Evolutionary conservation across 2,329 filamentous ascomycete species (phyloP).

Genomic region (Nigrospora osmanthi): DNA sequence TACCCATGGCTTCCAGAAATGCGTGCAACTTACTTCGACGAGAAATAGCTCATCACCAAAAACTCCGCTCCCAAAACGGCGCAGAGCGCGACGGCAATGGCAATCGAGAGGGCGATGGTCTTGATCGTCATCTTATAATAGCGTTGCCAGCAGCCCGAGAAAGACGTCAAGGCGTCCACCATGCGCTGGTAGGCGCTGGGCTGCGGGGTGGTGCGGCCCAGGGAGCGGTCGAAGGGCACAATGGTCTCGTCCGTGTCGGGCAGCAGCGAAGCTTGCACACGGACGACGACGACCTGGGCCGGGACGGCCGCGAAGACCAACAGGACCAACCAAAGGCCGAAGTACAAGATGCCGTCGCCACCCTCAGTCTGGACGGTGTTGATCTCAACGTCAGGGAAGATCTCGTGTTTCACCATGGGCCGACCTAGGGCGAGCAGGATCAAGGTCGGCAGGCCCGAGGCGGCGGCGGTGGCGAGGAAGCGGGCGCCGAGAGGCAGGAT

Average conservation of each 20-base stretch:
- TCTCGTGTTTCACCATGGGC: slow-evolving; percentile 24
- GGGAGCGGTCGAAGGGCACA: slow-evolving; percentile 78
- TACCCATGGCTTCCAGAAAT: too few relatives aligned
- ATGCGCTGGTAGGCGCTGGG: not conserved
- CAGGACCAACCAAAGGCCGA: slow-evolving; percentile 37
- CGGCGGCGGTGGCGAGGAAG: not conserved
- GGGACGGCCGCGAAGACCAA: slow-evolving; percentile 64
- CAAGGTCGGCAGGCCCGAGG: slow-evolving; percentile 51
- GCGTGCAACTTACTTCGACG: too few relatives aligned
- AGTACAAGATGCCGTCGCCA: slow-evolving; percentile 24
- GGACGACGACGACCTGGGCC: slow-evolving; percentile 67
- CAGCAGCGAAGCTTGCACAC: slow-evolving; percentile 81
- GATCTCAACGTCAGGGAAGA: slow-evolving; percentile 30
- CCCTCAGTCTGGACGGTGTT: not conserved
- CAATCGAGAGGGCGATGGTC: not conserved
- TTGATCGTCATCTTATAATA: not conserved
- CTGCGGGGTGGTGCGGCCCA: not conserved
- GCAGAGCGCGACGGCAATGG: not conserved
- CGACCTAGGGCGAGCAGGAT: slow-evolving; percentile 40
- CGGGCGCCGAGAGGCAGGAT: slow-evolving; percentile 40
- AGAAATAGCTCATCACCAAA: too few relatives aligned
- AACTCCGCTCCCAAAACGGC: not conserved
- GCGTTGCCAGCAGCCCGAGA: not conserved
- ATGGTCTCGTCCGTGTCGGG: slow-evolving; percentile 75
- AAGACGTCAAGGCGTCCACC: not conserved